Conservation (phyloP, 768 basidiomycete species). For the Asterophora parasitica region DNA sequence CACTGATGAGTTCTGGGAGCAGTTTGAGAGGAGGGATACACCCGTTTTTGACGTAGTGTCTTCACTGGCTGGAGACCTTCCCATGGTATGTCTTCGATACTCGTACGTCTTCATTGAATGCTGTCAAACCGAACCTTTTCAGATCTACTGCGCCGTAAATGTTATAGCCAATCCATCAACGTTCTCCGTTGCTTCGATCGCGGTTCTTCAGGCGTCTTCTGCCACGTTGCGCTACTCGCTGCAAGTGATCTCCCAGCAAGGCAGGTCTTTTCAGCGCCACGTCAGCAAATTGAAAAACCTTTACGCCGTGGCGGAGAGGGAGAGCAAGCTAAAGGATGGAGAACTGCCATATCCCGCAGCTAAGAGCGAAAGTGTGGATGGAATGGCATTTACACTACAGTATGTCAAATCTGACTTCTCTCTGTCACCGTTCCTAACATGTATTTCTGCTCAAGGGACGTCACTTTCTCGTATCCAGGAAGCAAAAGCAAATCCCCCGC, state of each 20-base stretch:
- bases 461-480: conserved; percentile 50
- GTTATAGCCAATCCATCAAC: conserved; percentile 27
- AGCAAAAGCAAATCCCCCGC: conserved; percentile 29
- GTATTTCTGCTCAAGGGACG: conserved; percentile 31
- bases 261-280: conserved; percentile 19
- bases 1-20: conserved; percentile 19
- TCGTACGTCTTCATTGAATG: background rate
- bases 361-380: conserved; percentile 13
- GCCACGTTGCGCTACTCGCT: conserved; percentile 24
- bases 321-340: conserved; percentile 24
- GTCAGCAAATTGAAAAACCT: conserved; percentile 27
- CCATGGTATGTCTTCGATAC: conserved; percentile 22
- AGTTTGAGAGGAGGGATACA: conserved; percentile 8
- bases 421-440: background rate
- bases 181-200: conserved; percentile 35
- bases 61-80: conserved; percentile 23
- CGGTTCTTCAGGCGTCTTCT: conserved; percentile 36
- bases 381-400: conserved; percentile 21
- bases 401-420: background rate
- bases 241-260: conserved; percentile 13
- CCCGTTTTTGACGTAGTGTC: conserved; percentile 15
- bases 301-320: conserved; percentile 21
- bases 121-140: background rate
- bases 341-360: conserved; percentile 19
- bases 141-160: conserved; percentile 35